Percentiles rank a stretch among this genome's conserved stretches.
These are phyloP conservation scores for Sclerospora graminicola DNA, from an alignment of 352 stramenopile genomes.

Conservation along the genomic window DNA sequence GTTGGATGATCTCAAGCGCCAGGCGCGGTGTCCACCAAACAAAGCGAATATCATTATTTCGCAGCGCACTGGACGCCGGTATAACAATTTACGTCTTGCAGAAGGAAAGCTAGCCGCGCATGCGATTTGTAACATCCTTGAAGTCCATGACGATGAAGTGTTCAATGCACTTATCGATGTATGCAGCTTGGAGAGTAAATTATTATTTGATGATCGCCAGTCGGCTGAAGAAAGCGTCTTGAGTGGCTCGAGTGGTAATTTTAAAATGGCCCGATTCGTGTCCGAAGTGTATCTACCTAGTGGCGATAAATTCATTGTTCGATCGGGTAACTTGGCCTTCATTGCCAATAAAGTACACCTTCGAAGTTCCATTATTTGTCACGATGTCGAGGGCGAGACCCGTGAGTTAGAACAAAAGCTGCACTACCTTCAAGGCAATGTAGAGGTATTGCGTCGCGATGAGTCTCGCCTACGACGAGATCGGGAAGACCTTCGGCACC, in stretches of 20 bases:
- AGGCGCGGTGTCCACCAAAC: slow-evolving; percentile 49
- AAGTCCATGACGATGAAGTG: slow-evolving; percentile 63
- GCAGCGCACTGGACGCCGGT: slow-evolving; percentile 37
- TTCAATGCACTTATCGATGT: slow-evolving; percentile 79
- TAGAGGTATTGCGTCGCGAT: slow-evolving; percentile 41
- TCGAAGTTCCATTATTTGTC: slow-evolving; percentile 62
- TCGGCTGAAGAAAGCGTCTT: slow-evolving; percentile 44
- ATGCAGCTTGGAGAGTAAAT: slow-evolving; percentile 64
- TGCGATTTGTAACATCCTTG: slow-evolving; percentile 67
- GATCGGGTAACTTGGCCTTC: slow-evolving; percentile 64
- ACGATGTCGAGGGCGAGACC: slow-evolving; percentile 57
- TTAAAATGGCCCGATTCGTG: slow-evolving; percentile 54
- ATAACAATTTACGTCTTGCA: slow-evolving; percentile 44
- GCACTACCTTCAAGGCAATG: slow-evolving; percentile 34
- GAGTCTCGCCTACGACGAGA: slow-evolving; percentile 35
- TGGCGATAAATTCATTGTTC: slow-evolving; percentile 73
- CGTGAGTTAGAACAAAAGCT: slow-evolving; percentile 43
- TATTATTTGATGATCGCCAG: slow-evolving; percentile 57
- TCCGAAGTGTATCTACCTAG: slow-evolving; percentile 59
- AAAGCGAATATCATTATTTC: slow-evolving; percentile 79
- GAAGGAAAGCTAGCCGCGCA: slow-evolving; percentile 40
- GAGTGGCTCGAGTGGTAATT: slow-evolving; percentile 40
- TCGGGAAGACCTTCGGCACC: slow-evolving; percentile 28
- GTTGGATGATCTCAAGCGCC: slow-evolving; percentile 64
- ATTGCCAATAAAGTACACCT: slow-evolving; percentile 62